Evolutionary conservation across 2,329 filamentous ascomycete genomes (phyloP).

Genomic region (Aspergillus sp.): DNA sequence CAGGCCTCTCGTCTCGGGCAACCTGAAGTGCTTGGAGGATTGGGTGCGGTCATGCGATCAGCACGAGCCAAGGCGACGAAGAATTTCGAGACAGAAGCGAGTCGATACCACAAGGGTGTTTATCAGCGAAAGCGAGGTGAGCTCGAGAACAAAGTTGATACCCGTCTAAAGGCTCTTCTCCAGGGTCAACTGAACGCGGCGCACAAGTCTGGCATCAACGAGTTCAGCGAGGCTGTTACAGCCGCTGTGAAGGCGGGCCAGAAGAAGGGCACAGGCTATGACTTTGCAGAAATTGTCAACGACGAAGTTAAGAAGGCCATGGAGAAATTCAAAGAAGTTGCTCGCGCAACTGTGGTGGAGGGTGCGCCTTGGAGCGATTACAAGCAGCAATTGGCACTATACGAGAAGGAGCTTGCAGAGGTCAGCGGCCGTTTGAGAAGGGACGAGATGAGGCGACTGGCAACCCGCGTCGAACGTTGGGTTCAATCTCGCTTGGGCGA

Average conservation of each 20-base stretch:
- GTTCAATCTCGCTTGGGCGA: conserved; percentile 85
- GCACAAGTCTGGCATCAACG: conserved; percentile 80
- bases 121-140: conserved; percentile 83
- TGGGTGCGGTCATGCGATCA: conserved; percentile 71
- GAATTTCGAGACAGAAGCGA: conserved; percentile 86
- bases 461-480: conserved; percentile 89
- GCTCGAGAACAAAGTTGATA: conserved; percentile 81
- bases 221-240: conserved; percentile 87
- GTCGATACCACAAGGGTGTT: conserved; percentile 94
- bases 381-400: conserved; percentile 73
- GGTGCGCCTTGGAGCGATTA: conserved; percentile 88
- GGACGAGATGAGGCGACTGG: conserved; percentile 93
- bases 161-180: conserved; percentile 83
- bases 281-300: conserved; percentile 91
- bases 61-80: conserved; percentile 73
- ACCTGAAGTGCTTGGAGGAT: conserved; percentile 67
- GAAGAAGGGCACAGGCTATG: conserved; percentile 85
- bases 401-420: conserved; percentile 87
- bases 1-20: conserved; percentile 72
- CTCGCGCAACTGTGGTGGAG: conserved; percentile 70
- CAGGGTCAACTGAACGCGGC: conserved; percentile 83
- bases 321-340: conserved; percentile 72
- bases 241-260: conserved; percentile 85
- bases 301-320: conserved; percentile 76
- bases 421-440: conserved; percentile 81